Percentiles rank a stretch among this genome's conserved stretches.
These are phyloP conservation scores for Ambrosiella xylebori DNA, from an alignment of 2,329 filamentous ascomycete species.

Conservation along the genomic window DNA sequence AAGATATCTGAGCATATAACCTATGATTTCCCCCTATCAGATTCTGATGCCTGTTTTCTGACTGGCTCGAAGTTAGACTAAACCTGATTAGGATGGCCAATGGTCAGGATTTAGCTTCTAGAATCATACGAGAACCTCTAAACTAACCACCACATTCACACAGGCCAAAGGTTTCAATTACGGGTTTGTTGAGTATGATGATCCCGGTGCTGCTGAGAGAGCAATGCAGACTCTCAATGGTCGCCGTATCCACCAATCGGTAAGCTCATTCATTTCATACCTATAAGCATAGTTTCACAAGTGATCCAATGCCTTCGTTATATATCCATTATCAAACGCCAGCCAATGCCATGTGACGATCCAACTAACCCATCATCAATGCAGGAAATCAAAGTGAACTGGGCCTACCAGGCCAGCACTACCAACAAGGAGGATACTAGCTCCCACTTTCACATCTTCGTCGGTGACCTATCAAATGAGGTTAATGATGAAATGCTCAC, in stretches of 20 bases:
- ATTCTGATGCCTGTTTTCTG: too few species aligned
- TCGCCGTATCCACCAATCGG: conserved; percentile 83
- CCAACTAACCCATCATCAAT: neutral
- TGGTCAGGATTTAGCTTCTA: too few species aligned
- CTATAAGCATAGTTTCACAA: neutral
- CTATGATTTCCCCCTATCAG: too few species aligned
- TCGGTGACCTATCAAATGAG: conserved; percentile 93
- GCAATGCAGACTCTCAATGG: conserved; percentile 96
- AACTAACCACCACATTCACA: conserved; percentile 16
- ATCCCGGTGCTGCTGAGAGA: conserved; percentile 86
- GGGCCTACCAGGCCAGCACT: conserved; percentile 96
- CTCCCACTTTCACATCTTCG: conserved; percentile 97
- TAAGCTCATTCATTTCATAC: conserved; percentile 29
- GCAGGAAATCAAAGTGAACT: conserved; percentile 97
- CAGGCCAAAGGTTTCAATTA: conserved; percentile 96
- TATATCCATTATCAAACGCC: neutral
- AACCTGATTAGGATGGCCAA: too few species aligned
- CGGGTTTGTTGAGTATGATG: conserved; percentile 96
- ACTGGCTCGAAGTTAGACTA: too few species aligned
- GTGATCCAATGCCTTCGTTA: neutral
- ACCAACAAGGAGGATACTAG: conserved; percentile 93
- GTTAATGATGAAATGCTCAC: conserved; percentile 91
- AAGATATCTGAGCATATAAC: too few species aligned
- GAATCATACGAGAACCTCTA: neutral
- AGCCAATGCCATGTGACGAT: too few species aligned